A percentile compares a stretch with the other conserved stretches of the same genome.
phyloP scores from a whole-genome alignment of 2,329 filamentous ascomycete genomes.

The Trichoderma aggressivum region DNA sequence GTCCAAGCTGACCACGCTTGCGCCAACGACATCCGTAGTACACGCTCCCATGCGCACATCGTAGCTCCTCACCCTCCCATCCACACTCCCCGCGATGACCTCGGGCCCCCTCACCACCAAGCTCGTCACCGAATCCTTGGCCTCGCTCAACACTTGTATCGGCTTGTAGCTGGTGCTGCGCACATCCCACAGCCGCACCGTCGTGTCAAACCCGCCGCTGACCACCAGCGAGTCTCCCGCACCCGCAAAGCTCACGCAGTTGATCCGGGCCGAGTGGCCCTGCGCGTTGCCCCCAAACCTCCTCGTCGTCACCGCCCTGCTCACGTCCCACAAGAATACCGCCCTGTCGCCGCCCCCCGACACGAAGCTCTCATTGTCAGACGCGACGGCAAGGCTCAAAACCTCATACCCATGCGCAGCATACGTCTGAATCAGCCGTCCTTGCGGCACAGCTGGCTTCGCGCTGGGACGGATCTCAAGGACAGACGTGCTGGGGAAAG shows the following conservation, averaged over 20 bases:
- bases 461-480: slow-evolving; percentile 26
- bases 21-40: slow-evolving; percentile 67
- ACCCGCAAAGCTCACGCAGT: slow-evolving; percentile 75
- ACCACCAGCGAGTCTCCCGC: slow-evolving; percentile 70
- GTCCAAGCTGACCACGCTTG: slow-evolving; percentile 70
- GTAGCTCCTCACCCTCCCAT: slow-evolving; percentile 77
- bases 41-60: slow-evolving; percentile 74
- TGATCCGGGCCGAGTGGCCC: slow-evolving; percentile 71
- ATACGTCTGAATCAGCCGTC: slow-evolving; percentile 80
- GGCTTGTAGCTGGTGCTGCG: slow-evolving; percentile 55
- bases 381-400: slow-evolving; percentile 70
- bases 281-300: slow-evolving; percentile 62
- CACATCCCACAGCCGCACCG: slow-evolving; percentile 72
- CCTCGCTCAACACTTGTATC: slow-evolving; percentile 70
- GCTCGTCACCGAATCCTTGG: slow-evolving; percentile 63
- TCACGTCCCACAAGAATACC: slow-evolving; percentile 94
- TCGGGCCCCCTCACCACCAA: slow-evolving; percentile 49
- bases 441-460: slow-evolving; percentile 38
- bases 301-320: slow-evolving; percentile 70
- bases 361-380: slow-evolving; percentile 79
- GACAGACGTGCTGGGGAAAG: slow-evolving; percentile 48
- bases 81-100: slow-evolving; percentile 75
- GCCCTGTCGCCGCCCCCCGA: slow-evolving; percentile 86
- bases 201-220: slow-evolving; percentile 71
- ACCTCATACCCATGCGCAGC: slow-evolving; percentile 89